Evolutionary conservation across 805 yeast species (phyloP), one percentile per base, ranked within the genome.

Genomic region (Candida hungchunana): DNA sequence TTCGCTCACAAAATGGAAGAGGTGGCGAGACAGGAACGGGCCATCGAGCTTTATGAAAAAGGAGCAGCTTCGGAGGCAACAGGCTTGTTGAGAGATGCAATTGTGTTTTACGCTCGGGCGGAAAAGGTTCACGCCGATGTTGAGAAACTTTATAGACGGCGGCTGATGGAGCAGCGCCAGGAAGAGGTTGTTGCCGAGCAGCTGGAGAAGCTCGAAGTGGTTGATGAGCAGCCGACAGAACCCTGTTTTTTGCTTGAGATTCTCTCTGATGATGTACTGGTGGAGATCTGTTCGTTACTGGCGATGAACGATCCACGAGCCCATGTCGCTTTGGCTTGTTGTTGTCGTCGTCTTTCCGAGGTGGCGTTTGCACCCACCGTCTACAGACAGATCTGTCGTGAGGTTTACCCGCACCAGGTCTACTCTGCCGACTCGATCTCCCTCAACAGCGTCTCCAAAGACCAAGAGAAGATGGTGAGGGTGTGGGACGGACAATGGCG

Each of bases 81-180:
- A 32, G 96, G 96, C 0, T 65, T 76, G 42, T 69, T 87, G 75
- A 71, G 84, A n/a, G 95, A 87, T 50, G 96, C 96, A 2, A 77
- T 85, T 18, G 73, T 66, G 32, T 71, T 62, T 45, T 88, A 88
- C 58, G 65, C 94, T 43, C 67, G 70, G 43, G 95, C 96, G 3
- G 72, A 79, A 55, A 77, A 43, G 51, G 26, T 60, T 5, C 54
- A 71, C 44, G 65, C 60, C 11, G 69, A 69, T 37, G 88, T 88
- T 5, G 96, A 88, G 53, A 61, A 71, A 31, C 58, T 74, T 16
- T 86, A 86, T 56, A 66, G 95, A 33, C 69, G 73, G 43, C 67
- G 69, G 32, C 59, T 75, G 11, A 66, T 71, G 6, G 73, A 72
- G 3, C 67, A 63, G 31, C 59, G 65, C 43, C 54, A 63, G 6